A percentile compares a stretch with the other conserved stretches of the same genome.
Evolutionary conservation across 116 monocot species (phyloP).

Genomic region (Papilionanthe hybrid): DNA sequence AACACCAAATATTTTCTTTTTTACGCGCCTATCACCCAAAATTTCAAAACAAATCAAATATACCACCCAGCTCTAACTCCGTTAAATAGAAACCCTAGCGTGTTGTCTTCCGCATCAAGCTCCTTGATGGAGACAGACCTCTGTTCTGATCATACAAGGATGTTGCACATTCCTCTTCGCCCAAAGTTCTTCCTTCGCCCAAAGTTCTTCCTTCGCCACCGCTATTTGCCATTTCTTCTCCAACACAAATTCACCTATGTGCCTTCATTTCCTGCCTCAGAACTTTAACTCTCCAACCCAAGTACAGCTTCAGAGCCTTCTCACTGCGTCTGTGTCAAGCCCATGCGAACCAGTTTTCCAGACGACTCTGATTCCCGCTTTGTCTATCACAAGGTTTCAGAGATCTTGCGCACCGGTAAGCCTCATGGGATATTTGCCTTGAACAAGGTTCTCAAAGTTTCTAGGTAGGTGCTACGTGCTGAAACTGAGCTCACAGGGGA

Average conservation of each 20-base stretch:
- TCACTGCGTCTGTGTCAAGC: slow-evolving; percentile 59
- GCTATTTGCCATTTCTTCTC: neutral
- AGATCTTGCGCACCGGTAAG: slow-evolving; percentile 26
- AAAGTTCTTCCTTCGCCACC: slow-evolving; percentile 4
- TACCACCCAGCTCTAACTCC: too few species aligned
- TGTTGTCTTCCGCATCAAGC: too few species aligned
- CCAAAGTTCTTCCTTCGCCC: slow-evolving; percentile 4
- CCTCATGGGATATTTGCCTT: slow-evolving; percentile 24
- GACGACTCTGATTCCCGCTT: slow-evolving; percentile 77
- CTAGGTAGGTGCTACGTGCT: slow-evolving; percentile 17
- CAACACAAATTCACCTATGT: slow-evolving; percentile 4
- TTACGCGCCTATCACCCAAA: too few species aligned
- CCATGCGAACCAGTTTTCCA: slow-evolving; percentile 87
- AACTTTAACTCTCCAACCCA: slow-evolving; percentile 57
- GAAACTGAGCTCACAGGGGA: slow-evolving; percentile 4
- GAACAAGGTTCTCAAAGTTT: slow-evolving; percentile 36
- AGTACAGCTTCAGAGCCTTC: slow-evolving; percentile 22
- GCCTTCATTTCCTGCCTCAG: slow-evolving; percentile 2
- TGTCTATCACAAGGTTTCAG: slow-evolving; percentile 43
- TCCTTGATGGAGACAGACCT: neutral
- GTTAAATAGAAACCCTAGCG: too few species aligned
- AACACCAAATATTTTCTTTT: too few species aligned
- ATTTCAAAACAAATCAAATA: too few species aligned
- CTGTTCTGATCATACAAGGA: neutral
- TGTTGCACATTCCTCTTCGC: neutral